Evolutionary conservation across 2,329 filamentous ascomycete species (phyloP), one percentile per base, ranked within the genome.

Genomic region (Acephala macrosclerotiorum): DNA sequence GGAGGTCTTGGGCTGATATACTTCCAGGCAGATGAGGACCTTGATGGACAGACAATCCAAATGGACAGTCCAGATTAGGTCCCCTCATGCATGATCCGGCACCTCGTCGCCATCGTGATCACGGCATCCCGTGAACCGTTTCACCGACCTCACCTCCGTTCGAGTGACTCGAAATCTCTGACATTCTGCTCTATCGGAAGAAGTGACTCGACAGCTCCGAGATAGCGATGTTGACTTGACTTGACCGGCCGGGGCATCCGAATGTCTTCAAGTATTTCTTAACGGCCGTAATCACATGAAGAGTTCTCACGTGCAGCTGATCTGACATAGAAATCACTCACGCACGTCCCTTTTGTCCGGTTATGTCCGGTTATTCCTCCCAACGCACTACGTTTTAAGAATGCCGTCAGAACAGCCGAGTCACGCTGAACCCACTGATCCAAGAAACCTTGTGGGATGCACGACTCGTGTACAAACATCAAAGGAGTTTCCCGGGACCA

Each of bases 301-400:
- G 25, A 25, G 11, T 33, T 12, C 59, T 9, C 62, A 60, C 62
- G 62, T 60, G 62, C 22, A 55, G 29, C 40, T 25, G n/a, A 35
- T 18, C 8, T 38, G n/a, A 25, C 18, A n/a, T 9, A 20, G 35
- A 42, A 35, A 14, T 11, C 55, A 25, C n/a, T 12, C 7, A 57
- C 20, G 65, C 65, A 69, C 60, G 62, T 64, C 64, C 64, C 45
- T 65, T 65, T 70, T 20, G 20, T 58, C 57, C 68, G 68, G 68
- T 58, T 65, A 65, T 63, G 66, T 55, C 66, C 68, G 68, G 68
- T 11, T 63, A 65, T 61, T 61, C 26, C 22, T 25, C 53, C n/a
- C 25, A 26, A 22, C n/a, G 25, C 55, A 11, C 49, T 22, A 25
- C 12, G 11, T 53, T 29, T 53, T 53, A 47, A 47, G 57, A 60